These are phyloP conservation scores for Capsicum baccatum DNA, from an alignment of 257 asterid species.

Conservation along the genomic window DNA sequence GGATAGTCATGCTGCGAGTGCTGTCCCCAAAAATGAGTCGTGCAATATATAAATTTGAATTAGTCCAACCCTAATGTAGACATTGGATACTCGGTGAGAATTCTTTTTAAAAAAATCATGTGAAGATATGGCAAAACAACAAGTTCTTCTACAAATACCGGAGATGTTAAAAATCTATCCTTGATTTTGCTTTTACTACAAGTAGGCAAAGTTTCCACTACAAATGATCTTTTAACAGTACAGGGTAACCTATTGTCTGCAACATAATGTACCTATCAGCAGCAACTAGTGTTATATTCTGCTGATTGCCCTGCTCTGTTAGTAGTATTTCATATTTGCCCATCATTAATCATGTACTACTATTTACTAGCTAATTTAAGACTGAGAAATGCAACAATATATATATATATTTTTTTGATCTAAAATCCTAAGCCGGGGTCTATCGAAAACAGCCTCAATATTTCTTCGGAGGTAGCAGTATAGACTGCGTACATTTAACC, in stretches of 20 bases:
- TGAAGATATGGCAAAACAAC: too few relatives aligned
- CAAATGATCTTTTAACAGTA: neutral
- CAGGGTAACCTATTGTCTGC: neutral
- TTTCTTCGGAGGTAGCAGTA: too few relatives aligned
- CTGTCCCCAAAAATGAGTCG: too few relatives aligned
- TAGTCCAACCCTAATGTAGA: too few relatives aligned
- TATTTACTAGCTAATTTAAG: neutral
- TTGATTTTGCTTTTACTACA: neutral
- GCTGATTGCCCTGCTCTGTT: neutral
- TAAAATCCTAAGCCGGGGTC: too few relatives aligned
- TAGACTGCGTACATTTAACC: too few relatives aligned
- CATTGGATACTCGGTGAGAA: too few relatives aligned
- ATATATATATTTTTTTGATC: too few relatives aligned
- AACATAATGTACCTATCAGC: neutral
- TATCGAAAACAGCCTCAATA: too few relatives aligned
- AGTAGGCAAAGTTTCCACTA: neutral
- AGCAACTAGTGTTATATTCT: neutral
- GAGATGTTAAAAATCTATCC: neutral
- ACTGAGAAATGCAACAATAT: neutral
- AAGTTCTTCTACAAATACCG: neutral
- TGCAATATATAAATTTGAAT: neutral
- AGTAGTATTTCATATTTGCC: neutral
- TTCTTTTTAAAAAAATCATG: too few relatives aligned
- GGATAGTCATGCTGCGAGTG: too few relatives aligned
- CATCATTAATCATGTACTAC: neutral